A percentile compares a stretch with the other conserved stretches of the same genome.
phyloP scores from a whole-genome alignment of 2,329 filamentous ascomycete genomes.

The Phialemoniopsis sp. region DNA sequence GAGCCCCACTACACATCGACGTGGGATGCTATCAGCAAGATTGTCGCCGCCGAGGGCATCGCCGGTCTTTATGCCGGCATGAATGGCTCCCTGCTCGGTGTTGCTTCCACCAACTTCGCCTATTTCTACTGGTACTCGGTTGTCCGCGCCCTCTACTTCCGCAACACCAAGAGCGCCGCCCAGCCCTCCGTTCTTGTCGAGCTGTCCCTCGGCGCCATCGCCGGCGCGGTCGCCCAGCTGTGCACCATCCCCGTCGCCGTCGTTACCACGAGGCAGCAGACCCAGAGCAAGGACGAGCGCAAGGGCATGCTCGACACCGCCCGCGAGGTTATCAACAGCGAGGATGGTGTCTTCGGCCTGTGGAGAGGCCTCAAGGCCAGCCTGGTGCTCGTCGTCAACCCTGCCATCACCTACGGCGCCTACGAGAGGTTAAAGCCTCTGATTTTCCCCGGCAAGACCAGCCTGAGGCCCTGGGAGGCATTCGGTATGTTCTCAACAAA shows the following conservation, averaged over 20 bases:
- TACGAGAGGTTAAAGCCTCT: constrained; percentile 82
- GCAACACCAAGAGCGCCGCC: constrained; percentile 41
- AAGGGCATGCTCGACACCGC: constrained; percentile 87
- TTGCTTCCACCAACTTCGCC: constrained; percentile 96
- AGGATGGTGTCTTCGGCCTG: constrained; percentile 83
- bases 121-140: constrained; percentile 99
- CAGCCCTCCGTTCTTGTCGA: constrained; percentile 77
- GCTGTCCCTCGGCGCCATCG: constrained; percentile 77
- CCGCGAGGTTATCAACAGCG: constrained; percentile 81
- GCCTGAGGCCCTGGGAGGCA: constrained; percentile 78
- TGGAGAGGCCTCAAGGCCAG: constrained; percentile 97
- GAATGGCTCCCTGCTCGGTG: constrained; percentile 78
- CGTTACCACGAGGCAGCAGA: constrained; percentile 93
- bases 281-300: constrained; percentile 76
- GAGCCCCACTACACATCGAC: constrained; percentile 80
- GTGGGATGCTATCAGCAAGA: constrained; percentile 83
- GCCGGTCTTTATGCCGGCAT: constrained; percentile 86
- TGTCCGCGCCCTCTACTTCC: constrained; percentile 76
- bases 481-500: constrained; percentile 64
- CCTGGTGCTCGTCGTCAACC: constrained; percentile 91
- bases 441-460: constrained; percentile 73
- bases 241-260: constrained; percentile 97
- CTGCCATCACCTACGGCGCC: constrained; percentile 94
- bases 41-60: constrained; percentile 75
- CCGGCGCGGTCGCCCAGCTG: constrained; percentile 86